A percentile compares a stretch with the other conserved stretches of the same genome.
phyloP scores from a whole-genome alignment of 2,329 filamentous ascomycete genomes.

The Penicillium corylophilum region DNA sequence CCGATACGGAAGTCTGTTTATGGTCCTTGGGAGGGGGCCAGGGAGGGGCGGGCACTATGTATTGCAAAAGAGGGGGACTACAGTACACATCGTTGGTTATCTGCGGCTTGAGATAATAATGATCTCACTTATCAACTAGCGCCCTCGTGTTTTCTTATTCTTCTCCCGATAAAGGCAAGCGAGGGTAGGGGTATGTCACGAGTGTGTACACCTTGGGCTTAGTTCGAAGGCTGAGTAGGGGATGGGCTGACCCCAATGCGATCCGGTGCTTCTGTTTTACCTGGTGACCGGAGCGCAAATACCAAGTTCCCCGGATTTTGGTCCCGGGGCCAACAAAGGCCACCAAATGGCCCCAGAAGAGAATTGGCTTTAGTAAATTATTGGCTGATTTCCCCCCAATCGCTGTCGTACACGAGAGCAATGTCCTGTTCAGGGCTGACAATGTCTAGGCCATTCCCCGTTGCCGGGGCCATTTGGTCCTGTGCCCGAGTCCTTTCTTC shows the following conservation, averaged over 20 bases:
- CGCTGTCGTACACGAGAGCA: background rate
- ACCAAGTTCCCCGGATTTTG: conserved; percentile 22
- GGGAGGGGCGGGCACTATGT: background rate
- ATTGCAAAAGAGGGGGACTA: background rate
- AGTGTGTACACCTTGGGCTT: background rate
- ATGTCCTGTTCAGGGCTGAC: conserved; percentile 4
- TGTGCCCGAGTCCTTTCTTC: background rate
- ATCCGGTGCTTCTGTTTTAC: background rate
- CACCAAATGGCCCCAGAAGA: background rate
- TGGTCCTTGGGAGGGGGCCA: background rate
- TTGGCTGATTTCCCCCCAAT: conserved; percentile 1
- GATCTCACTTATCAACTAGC: conserved; percentile 10
- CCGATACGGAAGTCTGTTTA: conserved; percentile 14
- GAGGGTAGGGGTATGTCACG: background rate
- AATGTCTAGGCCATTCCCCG: background rate
- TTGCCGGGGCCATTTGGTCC: conserved; percentile 2
- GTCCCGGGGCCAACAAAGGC: conserved; percentile 5
- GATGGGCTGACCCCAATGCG: background rate
- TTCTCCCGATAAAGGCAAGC: background rate
- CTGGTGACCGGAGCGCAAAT: conserved; percentile 7
- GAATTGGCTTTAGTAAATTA: background rate
- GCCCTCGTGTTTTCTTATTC: background rate
- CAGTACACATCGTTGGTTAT: conserved; percentile 1
- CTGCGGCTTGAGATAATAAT: conserved; percentile 13
- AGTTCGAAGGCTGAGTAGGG: background rate